phyloP scores from a whole-genome alignment of 495 filamentous ascomycete species.

The Cercophora scortea region DNA sequence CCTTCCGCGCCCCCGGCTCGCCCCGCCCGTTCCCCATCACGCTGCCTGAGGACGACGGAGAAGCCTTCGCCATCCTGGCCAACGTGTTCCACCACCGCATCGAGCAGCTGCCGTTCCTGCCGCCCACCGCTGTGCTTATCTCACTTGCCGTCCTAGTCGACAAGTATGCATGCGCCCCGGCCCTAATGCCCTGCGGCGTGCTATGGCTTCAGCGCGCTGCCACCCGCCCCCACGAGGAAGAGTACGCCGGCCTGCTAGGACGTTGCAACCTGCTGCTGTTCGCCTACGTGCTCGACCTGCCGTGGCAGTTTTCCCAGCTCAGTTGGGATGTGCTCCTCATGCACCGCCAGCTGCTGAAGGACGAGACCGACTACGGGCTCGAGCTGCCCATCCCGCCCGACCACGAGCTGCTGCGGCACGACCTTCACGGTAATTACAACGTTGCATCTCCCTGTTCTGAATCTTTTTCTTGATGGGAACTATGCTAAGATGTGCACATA shows the following conservation, averaged over 20 bases:
- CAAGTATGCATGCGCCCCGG: constrained; percentile 11
- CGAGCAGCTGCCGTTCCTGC: constrained; percentile 1
- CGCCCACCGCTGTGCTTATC: neutral
- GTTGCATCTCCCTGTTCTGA: too few relatives aligned
- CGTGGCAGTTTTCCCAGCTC: constrained; percentile 3
- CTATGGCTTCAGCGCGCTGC: constrained; percentile 10
- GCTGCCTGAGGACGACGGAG: constrained; percentile 8
- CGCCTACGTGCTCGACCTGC: constrained; percentile 12
- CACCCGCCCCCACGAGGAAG: neutral
- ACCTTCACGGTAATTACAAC: constrained; percentile 6
- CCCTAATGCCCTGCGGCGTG: constrained; percentile 6
- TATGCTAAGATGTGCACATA: too few relatives aligned
- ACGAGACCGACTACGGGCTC: constrained; percentile 8
- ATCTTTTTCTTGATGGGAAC: too few relatives aligned
- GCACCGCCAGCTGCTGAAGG: constrained; percentile 6
- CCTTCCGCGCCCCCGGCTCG: constrained; percentile 9
- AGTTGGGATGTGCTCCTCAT: constrained; percentile 9
- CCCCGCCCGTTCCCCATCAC: constrained; percentile 10
- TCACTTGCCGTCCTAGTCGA: constrained; percentile 8
- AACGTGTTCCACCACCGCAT: constrained; percentile 9
- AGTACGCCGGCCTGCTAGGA: constrained; percentile 2
- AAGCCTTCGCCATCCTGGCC: constrained; percentile 8
- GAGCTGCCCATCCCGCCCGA: constrained; percentile 7
- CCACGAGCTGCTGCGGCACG: constrained; percentile 8
- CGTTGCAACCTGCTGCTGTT: constrained; percentile 7